phyloP scores from a whole-genome alignment of 495 filamentous ascomycete species.

The Hypoxylon cercidicola region DNA sequence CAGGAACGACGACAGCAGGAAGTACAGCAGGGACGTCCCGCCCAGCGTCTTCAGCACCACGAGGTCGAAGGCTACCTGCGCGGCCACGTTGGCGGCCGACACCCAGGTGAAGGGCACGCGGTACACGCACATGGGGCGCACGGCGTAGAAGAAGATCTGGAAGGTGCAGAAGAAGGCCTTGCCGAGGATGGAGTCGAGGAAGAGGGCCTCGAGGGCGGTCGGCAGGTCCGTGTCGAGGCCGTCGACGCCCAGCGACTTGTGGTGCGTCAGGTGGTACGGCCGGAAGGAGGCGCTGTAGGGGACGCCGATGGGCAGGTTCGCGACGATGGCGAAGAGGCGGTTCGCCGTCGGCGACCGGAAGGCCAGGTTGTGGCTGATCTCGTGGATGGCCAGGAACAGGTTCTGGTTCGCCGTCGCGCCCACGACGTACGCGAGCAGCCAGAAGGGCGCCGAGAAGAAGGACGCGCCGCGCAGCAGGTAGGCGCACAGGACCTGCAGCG shows the following conservation, averaged over 20 bases:
- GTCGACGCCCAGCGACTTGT: constrained; percentile 97
- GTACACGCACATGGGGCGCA: constrained; percentile 97
- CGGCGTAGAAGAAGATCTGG: constrained; percentile 98
- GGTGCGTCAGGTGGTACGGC: constrained; percentile 98
- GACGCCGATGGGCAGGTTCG: constrained; percentile 94
- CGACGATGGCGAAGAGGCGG: constrained; percentile 86
- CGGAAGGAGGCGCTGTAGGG: constrained; percentile 97
- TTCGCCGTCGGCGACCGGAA: constrained; percentile 89
- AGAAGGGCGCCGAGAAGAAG: constrained; percentile 83
- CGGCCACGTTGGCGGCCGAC: constrained; percentile 80
- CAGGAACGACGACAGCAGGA: constrained; percentile 88
- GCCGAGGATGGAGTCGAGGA: constrained; percentile 94
- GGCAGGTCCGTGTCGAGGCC: constrained; percentile 97
- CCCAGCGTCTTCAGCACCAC: constrained; percentile 66
- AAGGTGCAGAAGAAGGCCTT: constrained; percentile 99
- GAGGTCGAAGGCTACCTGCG: constrained; percentile 82
- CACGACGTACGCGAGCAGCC: constrained; percentile 88
- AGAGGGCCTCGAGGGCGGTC: constrained; percentile 88
- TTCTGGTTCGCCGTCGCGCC: constrained; percentile 99
- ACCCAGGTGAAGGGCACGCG: constrained; percentile 86
- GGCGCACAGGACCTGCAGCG: constrained; percentile 81
- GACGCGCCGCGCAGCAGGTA: constrained; percentile 81
- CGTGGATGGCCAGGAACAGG: constrained; percentile 97
- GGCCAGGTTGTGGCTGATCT: constrained; percentile 97
- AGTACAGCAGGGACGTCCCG: constrained; percentile 74